phyloP scores from a whole-genome alignment of 192 early-diverging fungal genomes.

The Gorgonomyces haynaldii region DNA sequence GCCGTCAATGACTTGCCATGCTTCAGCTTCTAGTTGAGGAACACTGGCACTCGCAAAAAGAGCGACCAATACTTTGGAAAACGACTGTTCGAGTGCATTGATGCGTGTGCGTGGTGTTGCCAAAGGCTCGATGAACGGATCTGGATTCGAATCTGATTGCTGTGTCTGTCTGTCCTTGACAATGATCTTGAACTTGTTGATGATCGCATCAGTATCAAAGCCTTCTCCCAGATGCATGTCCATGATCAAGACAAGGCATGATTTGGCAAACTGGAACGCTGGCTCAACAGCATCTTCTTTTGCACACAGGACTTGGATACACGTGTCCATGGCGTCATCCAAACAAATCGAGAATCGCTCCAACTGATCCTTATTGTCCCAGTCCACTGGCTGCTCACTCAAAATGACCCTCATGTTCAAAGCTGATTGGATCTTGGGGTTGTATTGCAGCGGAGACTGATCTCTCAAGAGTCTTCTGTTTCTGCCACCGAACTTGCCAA shows the following conservation, averaged over 20 bases:
- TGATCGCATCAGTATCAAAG: slow-evolving; percentile 24
- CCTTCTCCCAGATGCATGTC: slow-evolving; percentile 47
- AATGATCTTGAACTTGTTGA: slow-evolving; percentile 22
- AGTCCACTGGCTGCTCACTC: no score
- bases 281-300: not conserved
- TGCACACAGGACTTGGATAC: no score
- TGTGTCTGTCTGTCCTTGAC: not conserved
- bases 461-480: slow-evolving; percentile 80
- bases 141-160: slow-evolving; percentile 4
- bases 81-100: slow-evolving; percentile 53
- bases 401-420: no score
- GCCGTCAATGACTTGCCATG: slow-evolving; percentile 51
- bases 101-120: slow-evolving; percentile 33
- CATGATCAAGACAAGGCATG: slow-evolving; percentile 53
- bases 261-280: slow-evolving; percentile 55
- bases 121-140: slow-evolving; percentile 29
- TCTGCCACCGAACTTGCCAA: slow-evolving; percentile 96
- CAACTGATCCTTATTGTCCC: no score
- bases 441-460: slow-evolving; percentile 19
- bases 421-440: not conserved
- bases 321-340: no score
- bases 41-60: slow-evolving; percentile 52
- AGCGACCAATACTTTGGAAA: slow-evolving; percentile 47
- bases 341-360: no score
- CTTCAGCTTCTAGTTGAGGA: slow-evolving; percentile 46